Conservation (phyloP, 148 eudicot species). For the Vaccinium myrtillus region DNA sequence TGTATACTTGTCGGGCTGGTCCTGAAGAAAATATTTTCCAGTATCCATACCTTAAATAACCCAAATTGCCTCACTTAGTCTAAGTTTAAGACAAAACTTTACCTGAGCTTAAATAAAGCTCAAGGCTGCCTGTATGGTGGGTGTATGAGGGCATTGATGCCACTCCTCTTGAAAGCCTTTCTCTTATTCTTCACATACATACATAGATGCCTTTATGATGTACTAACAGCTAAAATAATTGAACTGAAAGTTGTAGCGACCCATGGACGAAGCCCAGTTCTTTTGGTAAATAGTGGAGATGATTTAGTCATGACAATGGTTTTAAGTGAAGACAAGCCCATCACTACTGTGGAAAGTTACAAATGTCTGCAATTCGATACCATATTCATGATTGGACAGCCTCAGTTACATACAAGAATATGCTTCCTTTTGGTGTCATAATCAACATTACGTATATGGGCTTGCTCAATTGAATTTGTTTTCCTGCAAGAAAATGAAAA, state of each 20-base stretch:
- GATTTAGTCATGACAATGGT: not conserved
- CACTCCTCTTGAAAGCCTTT: not conserved
- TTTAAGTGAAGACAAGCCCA: conserved; percentile 7
- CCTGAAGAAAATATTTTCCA: not conserved
- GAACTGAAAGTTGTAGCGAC: not conserved
- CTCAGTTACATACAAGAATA: conserved; percentile 53
- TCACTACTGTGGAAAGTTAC: not conserved
- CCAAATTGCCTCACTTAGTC: not conserved
- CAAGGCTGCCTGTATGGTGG: not conserved
- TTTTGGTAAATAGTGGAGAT: not conserved
- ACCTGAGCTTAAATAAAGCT: not conserved
- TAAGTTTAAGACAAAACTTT: not conserved
- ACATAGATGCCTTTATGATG: not conserved
- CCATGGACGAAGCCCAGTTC: not conserved
- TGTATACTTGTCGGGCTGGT: not conserved
- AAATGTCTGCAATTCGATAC: not conserved
- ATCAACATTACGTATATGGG: conserved; percentile 74
- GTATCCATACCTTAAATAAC: not conserved
- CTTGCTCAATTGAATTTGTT: conserved; percentile 76
- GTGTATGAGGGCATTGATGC: not conserved
- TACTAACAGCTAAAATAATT: not conserved
- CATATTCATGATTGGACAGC: not conserved
- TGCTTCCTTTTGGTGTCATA: conserved; percentile 71
- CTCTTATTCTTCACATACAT: not conserved
- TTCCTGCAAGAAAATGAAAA: conserved; percentile 54